Evolutionary conservation across 345 rosid genomes (phyloP).

Genomic region (Lagerstroemia speciosa): DNA sequence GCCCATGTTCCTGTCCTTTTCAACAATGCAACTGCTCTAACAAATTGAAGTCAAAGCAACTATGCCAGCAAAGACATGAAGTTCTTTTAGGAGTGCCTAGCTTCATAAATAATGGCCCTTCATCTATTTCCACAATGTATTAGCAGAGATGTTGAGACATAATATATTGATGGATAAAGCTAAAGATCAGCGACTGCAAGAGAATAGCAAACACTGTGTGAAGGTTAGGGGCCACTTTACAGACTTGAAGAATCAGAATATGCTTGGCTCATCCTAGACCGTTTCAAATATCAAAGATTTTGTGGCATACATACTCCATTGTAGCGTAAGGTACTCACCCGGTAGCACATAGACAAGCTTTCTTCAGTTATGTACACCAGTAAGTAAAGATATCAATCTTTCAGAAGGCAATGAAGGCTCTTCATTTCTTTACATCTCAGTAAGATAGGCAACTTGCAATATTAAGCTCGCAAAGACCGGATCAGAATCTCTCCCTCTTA

Average conservation of each 20-base stretch:
- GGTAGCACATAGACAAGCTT: constrained; percentile 2
- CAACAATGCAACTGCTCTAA: not conserved
- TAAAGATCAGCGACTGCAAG: not conserved
- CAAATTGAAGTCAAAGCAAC: not conserved
- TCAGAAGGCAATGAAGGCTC: not conserved
- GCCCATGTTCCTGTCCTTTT: not conserved
- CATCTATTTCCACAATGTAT: not conserved
- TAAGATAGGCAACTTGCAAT: constrained; percentile 10
- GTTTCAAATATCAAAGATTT: constrained; percentile 2
- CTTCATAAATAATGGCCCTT: not conserved
- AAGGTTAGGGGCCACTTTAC: not conserved
- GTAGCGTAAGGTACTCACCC: constrained; percentile 4
- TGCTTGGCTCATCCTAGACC: not conserved
- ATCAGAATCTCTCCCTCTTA: constrained; percentile 57
- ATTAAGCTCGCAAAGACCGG: constrained; percentile 4
- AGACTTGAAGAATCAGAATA: not conserved
- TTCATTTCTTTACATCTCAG: constrained; percentile 6
- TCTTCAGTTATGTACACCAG: not conserved
- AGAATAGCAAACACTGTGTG: not conserved
- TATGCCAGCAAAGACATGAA: not conserved
- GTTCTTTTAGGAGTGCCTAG: not conserved
- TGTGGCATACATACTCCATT: not conserved
- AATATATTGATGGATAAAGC: not conserved
- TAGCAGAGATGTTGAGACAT: not conserved
- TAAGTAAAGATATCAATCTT: not conserved